Evolutionary conservation across 331 rosid genomes (phyloP).

Genomic region (Quercus lobata): DNA sequence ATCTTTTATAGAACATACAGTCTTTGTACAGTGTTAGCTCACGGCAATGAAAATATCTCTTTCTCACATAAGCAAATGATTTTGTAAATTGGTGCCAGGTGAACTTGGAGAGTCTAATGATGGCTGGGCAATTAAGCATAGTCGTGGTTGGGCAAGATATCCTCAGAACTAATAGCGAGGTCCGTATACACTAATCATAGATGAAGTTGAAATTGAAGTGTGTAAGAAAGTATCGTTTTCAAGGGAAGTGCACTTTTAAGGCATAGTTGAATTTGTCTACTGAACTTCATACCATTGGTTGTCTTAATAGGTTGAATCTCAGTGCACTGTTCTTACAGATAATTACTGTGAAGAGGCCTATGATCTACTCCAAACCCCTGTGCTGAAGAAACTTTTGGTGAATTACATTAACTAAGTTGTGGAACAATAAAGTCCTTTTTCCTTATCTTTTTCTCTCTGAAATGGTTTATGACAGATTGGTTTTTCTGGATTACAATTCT

Average conservation of each 20-base stretch:
- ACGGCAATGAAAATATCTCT: neutral
- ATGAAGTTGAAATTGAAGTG: slow-evolving; percentile 20
- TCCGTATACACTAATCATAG: slow-evolving; percentile 23
- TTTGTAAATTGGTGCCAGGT: slow-evolving; percentile 38
- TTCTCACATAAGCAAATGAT: neutral
- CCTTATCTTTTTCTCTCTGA: neutral
- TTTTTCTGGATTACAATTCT: neutral
- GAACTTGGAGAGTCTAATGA: slow-evolving; percentile 66
- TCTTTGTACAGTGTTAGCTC: neutral
- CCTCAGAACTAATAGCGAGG: slow-evolving; percentile 57
- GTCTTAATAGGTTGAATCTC: slow-evolving; percentile 64
- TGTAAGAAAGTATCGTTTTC: neutral
- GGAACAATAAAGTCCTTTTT: neutral
- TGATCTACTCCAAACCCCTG: slow-evolving; percentile 68
- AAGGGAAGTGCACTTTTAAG: neutral
- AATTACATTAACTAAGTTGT: neutral
- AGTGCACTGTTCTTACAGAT: slow-evolving; percentile 81
- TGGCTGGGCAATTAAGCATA: slow-evolving; percentile 53
- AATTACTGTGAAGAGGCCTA: slow-evolving; percentile 93
- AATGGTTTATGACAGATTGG: neutral
- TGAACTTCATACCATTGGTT: neutral
- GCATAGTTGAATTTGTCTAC: neutral
- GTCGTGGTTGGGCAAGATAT: slow-evolving; percentile 68
- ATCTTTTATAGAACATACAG: neutral
- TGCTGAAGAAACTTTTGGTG: slow-evolving; percentile 83